A percentile compares a stretch with the other conserved stretches of the same genome.
These are phyloP conservation scores for Fusarium sp. DNA, from an alignment of 2,329 filamentous ascomycete genomes.

Conservation along the genomic window DNA sequence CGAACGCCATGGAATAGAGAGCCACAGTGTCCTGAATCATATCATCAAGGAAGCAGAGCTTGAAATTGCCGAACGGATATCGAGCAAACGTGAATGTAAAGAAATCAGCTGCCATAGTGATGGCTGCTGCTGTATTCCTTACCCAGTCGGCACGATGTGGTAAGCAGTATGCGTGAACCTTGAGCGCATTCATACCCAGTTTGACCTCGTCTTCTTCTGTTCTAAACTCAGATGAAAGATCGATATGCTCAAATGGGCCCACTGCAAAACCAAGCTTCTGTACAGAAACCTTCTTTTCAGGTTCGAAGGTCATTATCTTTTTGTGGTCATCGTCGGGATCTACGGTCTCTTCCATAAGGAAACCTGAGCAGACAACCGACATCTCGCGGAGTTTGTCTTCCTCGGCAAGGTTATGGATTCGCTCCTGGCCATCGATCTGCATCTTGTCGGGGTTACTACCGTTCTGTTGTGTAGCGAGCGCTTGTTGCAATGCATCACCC, in stretches of 20 bases:
- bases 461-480: conserved; percentile 55
- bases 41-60: conserved; percentile 94
- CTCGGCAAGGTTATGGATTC: conserved; percentile 63
- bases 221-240: conserved; percentile 84
- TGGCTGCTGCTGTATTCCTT: conserved; percentile 84
- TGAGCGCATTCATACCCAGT: conserved; percentile 86
- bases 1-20: conserved; percentile 85
- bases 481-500: conserved; percentile 75
- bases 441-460: conserved; percentile 50
- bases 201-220: conserved; percentile 93
- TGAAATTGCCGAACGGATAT: conserved; percentile 93
- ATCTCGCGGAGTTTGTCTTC: conserved; percentile 91
- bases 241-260: conserved; percentile 93
- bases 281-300: conserved; percentile 78
- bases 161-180: conserved; percentile 90
- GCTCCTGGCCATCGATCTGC: conserved; percentile 55
- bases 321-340: conserved; percentile 81
- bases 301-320: conserved; percentile 88
- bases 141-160: conserved; percentile 85
- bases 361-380: conserved; percentile 89
- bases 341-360: conserved; percentile 82
- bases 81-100: conserved; percentile 89
- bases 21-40: conserved; percentile 78
- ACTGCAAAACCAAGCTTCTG: conserved; percentile 94
- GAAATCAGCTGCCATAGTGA: conserved; percentile 89